These are phyloP conservation scores for Immersiella caudata DNA, from an alignment of 495 filamentous ascomycete genomes.

Conservation along the genomic window DNA sequence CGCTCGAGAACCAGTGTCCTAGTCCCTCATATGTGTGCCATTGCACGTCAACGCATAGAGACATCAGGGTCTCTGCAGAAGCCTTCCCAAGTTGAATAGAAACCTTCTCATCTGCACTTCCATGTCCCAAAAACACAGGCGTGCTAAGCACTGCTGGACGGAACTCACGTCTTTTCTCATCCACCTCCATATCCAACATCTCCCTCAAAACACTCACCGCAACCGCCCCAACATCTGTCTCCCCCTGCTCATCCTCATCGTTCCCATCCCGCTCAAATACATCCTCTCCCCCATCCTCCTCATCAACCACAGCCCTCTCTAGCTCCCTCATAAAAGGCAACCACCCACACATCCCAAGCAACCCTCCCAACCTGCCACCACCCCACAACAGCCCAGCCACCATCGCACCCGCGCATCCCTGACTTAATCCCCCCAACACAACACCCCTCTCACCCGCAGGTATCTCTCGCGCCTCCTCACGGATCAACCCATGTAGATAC, in stretches of 20 bases:
- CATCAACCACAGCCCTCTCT: conserved; percentile 29
- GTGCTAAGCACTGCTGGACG: conserved; percentile 22
- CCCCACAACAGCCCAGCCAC: conserved; percentile 45
- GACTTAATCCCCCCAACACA: conserved; percentile 58
- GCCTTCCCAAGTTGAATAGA: conserved; percentile 40
- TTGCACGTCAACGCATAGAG: conserved; percentile 41
- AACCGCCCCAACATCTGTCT: conserved; percentile 27
- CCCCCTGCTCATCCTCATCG: conserved; percentile 24
- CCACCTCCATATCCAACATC: conserved; percentile 27
- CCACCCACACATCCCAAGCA: conserved; percentile 60
- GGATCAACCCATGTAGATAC: conserved; percentile 47
- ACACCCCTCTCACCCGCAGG: conserved; percentile 39
- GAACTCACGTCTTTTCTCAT: neutral
- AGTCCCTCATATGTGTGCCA: conserved; percentile 51
- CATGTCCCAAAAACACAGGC: conserved; percentile 57
- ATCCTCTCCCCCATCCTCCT: conserved; percentile 8
- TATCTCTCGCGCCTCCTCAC: conserved; percentile 42
- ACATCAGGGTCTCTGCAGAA: conserved; percentile 38
- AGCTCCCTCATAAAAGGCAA: conserved; percentile 50
- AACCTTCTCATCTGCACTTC: conserved; percentile 51
- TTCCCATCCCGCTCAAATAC: conserved; percentile 18
- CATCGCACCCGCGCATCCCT: conserved; percentile 56
- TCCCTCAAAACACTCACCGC: conserved; percentile 29
- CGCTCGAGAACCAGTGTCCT: conserved; percentile 57
- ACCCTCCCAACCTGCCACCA: conserved; percentile 34